Conservation (phyloP, 2,329 filamentous ascomycete genomes). For the Colletotrichum sp. region DNA sequence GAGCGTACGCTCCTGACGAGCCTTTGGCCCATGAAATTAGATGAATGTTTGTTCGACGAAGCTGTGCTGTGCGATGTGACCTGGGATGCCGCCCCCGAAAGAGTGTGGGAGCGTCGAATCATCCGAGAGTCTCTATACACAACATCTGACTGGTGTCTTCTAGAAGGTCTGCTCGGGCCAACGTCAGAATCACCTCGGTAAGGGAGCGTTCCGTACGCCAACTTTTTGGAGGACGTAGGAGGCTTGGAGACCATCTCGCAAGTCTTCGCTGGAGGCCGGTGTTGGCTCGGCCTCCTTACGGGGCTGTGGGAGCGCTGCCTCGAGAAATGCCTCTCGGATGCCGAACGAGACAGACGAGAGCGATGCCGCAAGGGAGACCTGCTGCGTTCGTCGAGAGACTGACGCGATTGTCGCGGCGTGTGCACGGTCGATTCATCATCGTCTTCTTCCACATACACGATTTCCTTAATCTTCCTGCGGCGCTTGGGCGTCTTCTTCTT, state of each 20-base stretch:
- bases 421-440: constrained; percentile 5
- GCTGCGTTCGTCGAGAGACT: constrained; percentile 1
- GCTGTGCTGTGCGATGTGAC: constrained; percentile 20
- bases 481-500: background rate
- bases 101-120: constrained; percentile 15
- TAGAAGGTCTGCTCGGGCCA: background rate
- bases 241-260: constrained; percentile 1
- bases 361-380: constrained; percentile 9
- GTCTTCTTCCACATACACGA: constrained; percentile 12
- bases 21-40: constrained; percentile 6
- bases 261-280: background rate
- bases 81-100: constrained; percentile 15
- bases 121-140: constrained; percentile 5
- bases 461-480: constrained; percentile 10
- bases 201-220: background rate
- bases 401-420: background rate
- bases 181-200: background rate
- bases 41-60: constrained; percentile 13
- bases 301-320: constrained; percentile 7
- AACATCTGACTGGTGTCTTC: background rate
- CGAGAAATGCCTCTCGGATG: constrained; percentile 12
- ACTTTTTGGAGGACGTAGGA: constrained; percentile 5
- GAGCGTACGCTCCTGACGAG: constrained; percentile 1
- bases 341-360: constrained; percentile 15
- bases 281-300: background rate